Base-by-base conservation (phyloP, 2,329 filamentous ascomycete genomes). In the Cercospora zeina region DNA sequence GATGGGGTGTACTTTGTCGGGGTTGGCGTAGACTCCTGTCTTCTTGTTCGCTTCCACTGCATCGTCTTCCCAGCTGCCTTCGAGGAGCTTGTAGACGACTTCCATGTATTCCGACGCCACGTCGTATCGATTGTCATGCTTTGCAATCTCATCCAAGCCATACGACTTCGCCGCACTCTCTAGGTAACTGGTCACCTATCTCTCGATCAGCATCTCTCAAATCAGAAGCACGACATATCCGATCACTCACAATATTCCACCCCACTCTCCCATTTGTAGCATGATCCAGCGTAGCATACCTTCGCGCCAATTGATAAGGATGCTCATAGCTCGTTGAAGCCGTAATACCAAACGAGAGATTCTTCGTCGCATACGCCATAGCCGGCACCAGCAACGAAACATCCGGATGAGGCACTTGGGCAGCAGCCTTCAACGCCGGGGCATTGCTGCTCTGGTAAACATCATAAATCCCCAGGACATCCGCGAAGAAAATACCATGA, bases 351-450 rank as follows among this genome's bases (percentile, higher is more conserved):
- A 77, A 77, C 4, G 69, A 71, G 7, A 83, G 72, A 19, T 75
- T 77, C 63, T 80, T 76, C 0, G 81, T 76, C 10, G 70, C 73
- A 4, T 79, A 74, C 6, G 80, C 79, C 76, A 82, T 77, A 2
- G 80, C 79, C 0, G 80, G 73, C 11, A 82, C 74, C 27, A 71
- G 58, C 27, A 71, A 62, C 24, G 65, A 66, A 21, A 70, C 63
- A 71, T 90, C 87, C 59, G 87, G 87, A 13, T 88, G 83, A 0
- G 87, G 87, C 79, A 85, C 89, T 72, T 90, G 87, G 0, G 86
- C 85, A 3, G 84, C 87, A 0, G 85, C 84, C 0, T 80, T 71
- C 54, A 88, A 81, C 0, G 86, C 84, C 0, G 87, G 68, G 5
- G 62, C 68, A 50, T 64, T 68, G 0, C 76, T 77, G 0, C 76